These are phyloP conservation scores for Colletotrichum navitas DNA, from an alignment of 2,329 filamentous ascomycete genomes.

Conservation along the genomic window DNA sequence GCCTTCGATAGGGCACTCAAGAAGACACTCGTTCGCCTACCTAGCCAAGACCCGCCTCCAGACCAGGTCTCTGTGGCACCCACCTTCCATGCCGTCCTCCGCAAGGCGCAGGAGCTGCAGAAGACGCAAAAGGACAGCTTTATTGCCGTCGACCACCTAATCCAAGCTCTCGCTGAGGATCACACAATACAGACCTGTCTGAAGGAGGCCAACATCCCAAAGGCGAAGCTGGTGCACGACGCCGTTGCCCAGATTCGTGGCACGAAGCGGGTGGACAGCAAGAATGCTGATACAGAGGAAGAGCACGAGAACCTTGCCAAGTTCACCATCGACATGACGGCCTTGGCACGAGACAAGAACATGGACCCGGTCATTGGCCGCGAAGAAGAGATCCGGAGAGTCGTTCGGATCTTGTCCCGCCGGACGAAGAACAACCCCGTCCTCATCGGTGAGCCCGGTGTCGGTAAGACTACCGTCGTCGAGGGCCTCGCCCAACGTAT, in stretches of 20 bases:
- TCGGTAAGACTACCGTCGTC: constrained; percentile 97
- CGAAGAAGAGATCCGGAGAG: constrained; percentile 94
- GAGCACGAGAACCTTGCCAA: constrained; percentile 97
- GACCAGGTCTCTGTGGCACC: constrained; percentile 88
- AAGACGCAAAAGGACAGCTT: constrained; percentile 98
- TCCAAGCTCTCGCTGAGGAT: constrained; percentile 87
- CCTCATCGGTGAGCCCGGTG: constrained; percentile 96
- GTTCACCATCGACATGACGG: constrained; percentile 98
- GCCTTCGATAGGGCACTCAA: constrained; percentile 90
- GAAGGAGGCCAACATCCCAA: constrained; percentile 90
- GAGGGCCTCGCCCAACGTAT: constrained; percentile 96
- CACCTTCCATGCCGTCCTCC: constrained; percentile 83
- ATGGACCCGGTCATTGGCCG: constrained; percentile 97
- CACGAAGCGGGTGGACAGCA: constrained; percentile 93
- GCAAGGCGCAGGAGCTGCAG: constrained; percentile 88
- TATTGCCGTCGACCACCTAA: constrained; percentile 95
- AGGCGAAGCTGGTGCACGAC: constrained; percentile 88
- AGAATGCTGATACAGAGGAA: constrained; percentile 91
- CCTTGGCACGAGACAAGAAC: constrained; percentile 95
- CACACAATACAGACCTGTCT: constrained; percentile 77
- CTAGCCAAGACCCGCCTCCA: constrained; percentile 94
- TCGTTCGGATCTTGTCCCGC: constrained; percentile 90
- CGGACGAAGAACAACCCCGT: constrained; percentile 99
- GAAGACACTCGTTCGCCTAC: constrained; percentile 89
- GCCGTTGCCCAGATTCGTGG: constrained; percentile 94